Evolutionary conservation across 2,329 filamentous ascomycete species (phyloP).

Genomic region (Fusarium liriodendri): DNA sequence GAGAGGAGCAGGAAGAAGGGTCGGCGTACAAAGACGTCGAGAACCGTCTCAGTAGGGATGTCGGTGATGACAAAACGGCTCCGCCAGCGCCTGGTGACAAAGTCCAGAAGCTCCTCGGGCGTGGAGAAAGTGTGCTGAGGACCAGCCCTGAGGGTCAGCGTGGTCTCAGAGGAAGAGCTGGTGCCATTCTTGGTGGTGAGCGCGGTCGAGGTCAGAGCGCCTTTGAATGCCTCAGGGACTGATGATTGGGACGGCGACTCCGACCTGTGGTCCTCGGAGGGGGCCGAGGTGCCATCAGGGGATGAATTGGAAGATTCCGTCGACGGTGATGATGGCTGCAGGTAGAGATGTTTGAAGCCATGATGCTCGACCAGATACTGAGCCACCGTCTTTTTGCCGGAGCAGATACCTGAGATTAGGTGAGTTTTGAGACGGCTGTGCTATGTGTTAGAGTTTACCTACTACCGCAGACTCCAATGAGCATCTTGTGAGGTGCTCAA

Average conservation of each 20-base stretch:
- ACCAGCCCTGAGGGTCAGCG: slow-evolving; percentile 40
- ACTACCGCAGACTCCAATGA: slow-evolving; percentile 83
- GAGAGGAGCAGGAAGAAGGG: slow-evolving; percentile 95
- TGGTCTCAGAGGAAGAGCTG: slow-evolving; percentile 41
- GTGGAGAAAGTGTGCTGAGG: slow-evolving; percentile 64
- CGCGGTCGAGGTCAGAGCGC: slow-evolving; percentile 41
- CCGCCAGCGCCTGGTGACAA: slow-evolving; percentile 87
- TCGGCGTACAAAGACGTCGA: slow-evolving; percentile 80
- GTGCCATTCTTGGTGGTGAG: slow-evolving; percentile 43
- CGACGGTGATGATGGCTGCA: slow-evolving; percentile 51
- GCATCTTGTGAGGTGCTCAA: slow-evolving; percentile 61
- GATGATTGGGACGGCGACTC: slow-evolving; percentile 17
- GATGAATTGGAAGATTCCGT: slow-evolving; percentile 8
- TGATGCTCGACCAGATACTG: slow-evolving; percentile 88
- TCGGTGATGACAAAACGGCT: slow-evolving; percentile 88
- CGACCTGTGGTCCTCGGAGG: slow-evolving; percentile 17
- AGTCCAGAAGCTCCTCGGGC: slow-evolving; percentile 79
- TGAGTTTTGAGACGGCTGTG: slow-evolving; percentile 16
- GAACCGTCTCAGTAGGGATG: slow-evolving; percentile 76
- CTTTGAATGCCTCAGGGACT: slow-evolving; percentile 35
- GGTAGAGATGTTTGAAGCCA: slow-evolving; percentile 79
- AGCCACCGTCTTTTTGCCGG: slow-evolving; percentile 91
- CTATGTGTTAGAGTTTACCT: slow-evolving; percentile 40
- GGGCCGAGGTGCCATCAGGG: slow-evolving; percentile 12
- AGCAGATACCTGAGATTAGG: slow-evolving; percentile 78